Percentiles rank a stretch among this genome's conserved stretches.
Conservation (phyloP, 2,329 filamentous ascomycete genomes). For the Penicillium capsulatum region DNA sequence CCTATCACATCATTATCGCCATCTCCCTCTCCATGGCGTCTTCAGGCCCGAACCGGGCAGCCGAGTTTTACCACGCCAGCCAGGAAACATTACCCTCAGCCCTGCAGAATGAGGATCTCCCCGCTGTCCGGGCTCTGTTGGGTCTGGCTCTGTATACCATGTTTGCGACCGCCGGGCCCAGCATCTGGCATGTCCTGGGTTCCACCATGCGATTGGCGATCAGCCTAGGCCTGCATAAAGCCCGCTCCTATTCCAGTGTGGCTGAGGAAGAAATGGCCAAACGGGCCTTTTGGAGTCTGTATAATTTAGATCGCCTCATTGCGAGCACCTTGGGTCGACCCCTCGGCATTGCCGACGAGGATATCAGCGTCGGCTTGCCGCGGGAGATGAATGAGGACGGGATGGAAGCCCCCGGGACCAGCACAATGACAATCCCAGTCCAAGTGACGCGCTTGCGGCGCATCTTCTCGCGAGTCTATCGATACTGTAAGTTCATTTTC, state of each 20-base stretch:
- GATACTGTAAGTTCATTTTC: constrained; percentile 30
- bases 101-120: constrained; percentile 38
- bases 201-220: constrained; percentile 36
- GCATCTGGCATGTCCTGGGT: constrained; percentile 40
- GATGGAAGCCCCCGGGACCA: constrained; percentile 33
- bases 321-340: constrained; percentile 40
- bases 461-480: constrained; percentile 39
- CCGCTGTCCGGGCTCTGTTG: constrained; percentile 35
- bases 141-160: constrained; percentile 37
- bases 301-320: constrained; percentile 43
- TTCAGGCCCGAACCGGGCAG: constrained; percentile 28
- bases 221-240: constrained; percentile 38
- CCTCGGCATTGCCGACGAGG: constrained; percentile 41
- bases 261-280: constrained; percentile 40
- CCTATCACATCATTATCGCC: constrained; percentile 38
- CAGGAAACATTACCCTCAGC: constrained; percentile 33
- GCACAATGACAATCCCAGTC: constrained; percentile 38
- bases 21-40: constrained; percentile 35
- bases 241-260: constrained; percentile 24
- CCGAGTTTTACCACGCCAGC: constrained; percentile 36
- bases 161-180: constrained; percentile 38
- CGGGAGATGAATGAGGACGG: constrained; percentile 41
- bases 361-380: constrained; percentile 38
- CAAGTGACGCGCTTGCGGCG: constrained; percentile 36
- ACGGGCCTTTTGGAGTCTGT: constrained; percentile 44